Percentiles rank a stretch among this genome's conserved stretches.
Evolutionary conservation across 305 asterid species (phyloP).

Genomic region (Ajuga reptans): DNA sequence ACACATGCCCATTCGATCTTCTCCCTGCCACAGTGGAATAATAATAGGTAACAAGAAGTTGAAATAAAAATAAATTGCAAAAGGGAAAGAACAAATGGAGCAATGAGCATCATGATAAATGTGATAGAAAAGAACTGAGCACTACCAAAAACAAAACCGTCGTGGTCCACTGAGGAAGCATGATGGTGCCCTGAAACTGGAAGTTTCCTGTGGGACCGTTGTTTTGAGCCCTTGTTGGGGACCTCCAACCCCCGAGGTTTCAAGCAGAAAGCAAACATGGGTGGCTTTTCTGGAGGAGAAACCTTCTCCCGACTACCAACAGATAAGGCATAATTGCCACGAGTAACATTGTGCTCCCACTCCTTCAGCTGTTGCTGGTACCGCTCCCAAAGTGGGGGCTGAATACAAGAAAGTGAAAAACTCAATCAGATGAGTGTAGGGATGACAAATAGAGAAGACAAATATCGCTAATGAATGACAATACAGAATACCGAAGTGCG

Average conservation of each 20-base stretch:
- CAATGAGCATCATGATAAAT: not conserved
- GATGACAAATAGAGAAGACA: not conserved
- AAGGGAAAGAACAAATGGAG: not conserved
- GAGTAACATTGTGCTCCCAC: constrained; percentile 68
- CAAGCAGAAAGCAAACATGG: constrained; percentile 87
- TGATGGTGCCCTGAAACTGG: constrained; percentile 58
- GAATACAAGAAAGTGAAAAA: constrained; percentile 24
- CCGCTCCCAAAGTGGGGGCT: constrained; percentile 93
- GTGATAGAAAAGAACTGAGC: constrained; percentile 14
- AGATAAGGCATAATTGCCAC: constrained; percentile 36
- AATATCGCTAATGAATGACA: not conserved
- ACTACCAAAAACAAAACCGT: constrained; percentile 48
- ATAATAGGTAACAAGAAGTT: constrained; percentile 7
- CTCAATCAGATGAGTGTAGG: constrained; percentile 2
- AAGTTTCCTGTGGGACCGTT: constrained; percentile 75
- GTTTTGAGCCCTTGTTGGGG: constrained; percentile 81
- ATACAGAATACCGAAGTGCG: not conserved
- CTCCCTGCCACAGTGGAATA: constrained; percentile 46
- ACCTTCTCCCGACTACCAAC: constrained; percentile 49
- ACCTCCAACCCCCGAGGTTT: constrained; percentile 89
- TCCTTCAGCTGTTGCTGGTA: constrained; percentile 77
- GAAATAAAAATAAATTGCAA: not conserved
- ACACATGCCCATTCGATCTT: constrained; percentile 50
- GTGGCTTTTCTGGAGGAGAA: constrained; percentile 62
- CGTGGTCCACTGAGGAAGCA: constrained; percentile 49